phyloP scores from a whole-genome alignment of 2,329 filamentous ascomycete species.

The Pseudocercospora cruenta region DNA sequence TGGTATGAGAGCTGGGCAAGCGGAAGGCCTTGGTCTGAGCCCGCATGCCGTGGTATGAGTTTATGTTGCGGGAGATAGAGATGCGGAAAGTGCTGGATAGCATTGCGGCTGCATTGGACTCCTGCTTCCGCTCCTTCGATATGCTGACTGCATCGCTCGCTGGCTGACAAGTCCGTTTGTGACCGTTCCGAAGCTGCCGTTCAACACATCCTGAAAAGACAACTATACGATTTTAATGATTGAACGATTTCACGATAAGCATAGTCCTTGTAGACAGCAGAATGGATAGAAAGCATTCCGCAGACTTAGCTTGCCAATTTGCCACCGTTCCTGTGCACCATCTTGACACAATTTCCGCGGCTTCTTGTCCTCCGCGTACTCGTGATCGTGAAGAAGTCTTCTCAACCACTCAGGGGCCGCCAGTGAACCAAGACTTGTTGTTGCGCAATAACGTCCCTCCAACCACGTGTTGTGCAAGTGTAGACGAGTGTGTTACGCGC shows the following conservation, averaged over 20 bases:
- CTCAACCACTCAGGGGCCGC: conserved; percentile 2
- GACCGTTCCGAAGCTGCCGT: neutral
- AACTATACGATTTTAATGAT: neutral
- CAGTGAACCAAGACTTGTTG: neutral
- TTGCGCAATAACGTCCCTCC: neutral
- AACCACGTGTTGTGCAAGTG: neutral
- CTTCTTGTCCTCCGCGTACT: neutral
- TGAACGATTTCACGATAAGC: neutral
- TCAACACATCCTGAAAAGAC: too few relatives aligned
- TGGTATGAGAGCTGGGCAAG: neutral
- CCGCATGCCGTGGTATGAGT: neutral
- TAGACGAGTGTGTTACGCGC: neutral
- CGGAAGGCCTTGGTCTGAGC: neutral
- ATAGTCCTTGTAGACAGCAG: neutral
- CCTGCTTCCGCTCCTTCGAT: neutral
- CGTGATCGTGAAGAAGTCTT: neutral
- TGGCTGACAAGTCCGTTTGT: neutral
- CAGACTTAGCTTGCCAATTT: conserved; percentile 6
- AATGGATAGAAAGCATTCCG: neutral
- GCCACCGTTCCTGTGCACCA: conserved; percentile 4
- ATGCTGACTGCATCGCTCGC: neutral
- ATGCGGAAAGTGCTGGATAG: too few relatives aligned
- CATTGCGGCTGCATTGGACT: too few relatives aligned
- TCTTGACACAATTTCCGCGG: conserved; percentile 4
- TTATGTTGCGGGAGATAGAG: neutral